Evolutionary conservation across 1,139 yeast species (phyloP).

Genomic region (Yamadazyma buinensis): DNA sequence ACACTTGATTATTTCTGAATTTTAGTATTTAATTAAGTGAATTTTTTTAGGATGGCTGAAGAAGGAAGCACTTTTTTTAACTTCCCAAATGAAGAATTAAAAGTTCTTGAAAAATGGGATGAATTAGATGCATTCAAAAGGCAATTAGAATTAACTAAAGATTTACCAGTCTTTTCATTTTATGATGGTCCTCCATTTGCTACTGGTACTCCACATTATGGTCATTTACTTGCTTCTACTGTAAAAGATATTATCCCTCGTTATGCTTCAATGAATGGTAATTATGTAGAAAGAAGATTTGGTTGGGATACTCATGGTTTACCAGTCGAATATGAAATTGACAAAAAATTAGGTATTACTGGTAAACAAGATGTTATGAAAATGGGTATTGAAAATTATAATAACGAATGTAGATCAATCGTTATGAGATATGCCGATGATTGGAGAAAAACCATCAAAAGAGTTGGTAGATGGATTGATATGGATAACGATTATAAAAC

Average conservation of each 20-base stretch:
- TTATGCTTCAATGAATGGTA: constrained; percentile 97
- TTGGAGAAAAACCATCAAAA: constrained; percentile 89
- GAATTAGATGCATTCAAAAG: constrained; percentile 91
- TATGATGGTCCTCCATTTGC: constrained; percentile 99
- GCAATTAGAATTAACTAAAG: constrained; percentile 78
- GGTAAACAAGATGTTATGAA: constrained; percentile 92
- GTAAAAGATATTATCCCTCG: constrained; percentile 97
- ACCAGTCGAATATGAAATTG: constrained; percentile 97
- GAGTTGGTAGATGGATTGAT: constrained; percentile 98
- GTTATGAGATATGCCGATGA: constrained; percentile 96
- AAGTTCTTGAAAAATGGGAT: constrained; percentile 75
- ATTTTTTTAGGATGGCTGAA: constrained; percentile 37
- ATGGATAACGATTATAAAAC: constrained; percentile 98
- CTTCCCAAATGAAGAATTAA: constrained; percentile 88
- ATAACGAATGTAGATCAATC: constrained; percentile 90
- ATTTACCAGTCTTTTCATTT: constrained; percentile 82
- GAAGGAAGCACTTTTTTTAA: constrained; percentile 38
- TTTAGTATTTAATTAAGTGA: too few species aligned
- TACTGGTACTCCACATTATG: constrained; percentile 98
- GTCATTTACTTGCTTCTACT: constrained; percentile 94
- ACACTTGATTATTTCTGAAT: too few species aligned
- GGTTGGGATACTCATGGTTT: constrained; percentile 99
- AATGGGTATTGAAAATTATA: constrained; percentile 91
- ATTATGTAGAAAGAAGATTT: constrained; percentile 91
- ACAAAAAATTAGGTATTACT: constrained; percentile 91